These are phyloP conservation scores for Salisapilia sapeloensis DNA, from an alignment of 352 stramenopile species.

Conservation along the genomic window DNA sequence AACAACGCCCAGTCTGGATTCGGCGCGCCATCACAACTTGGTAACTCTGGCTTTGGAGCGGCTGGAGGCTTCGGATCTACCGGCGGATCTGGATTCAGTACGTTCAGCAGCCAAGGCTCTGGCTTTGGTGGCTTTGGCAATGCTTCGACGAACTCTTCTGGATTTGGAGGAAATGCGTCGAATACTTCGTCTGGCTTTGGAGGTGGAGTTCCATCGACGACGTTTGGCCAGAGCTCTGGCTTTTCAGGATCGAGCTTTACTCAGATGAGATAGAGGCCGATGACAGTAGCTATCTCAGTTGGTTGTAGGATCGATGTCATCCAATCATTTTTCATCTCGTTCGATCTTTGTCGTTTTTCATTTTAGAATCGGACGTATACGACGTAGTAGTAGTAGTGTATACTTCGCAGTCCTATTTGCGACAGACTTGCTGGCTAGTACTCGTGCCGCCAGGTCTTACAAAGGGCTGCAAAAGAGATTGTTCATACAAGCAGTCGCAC, in stretches of 20 bases:
- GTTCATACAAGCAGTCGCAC: constrained; percentile 72
- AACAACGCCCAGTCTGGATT: too few species aligned
- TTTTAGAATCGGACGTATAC: background rate
- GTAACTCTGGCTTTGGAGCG: too few species aligned
- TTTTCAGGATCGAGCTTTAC: constrained; percentile 35
- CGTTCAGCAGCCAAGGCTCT: constrained; percentile 16
- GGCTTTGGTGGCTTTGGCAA: constrained; percentile 24
- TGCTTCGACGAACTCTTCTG: constrained; percentile 4
- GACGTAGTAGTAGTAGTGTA: too few species aligned
- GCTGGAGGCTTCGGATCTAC: too few species aligned
- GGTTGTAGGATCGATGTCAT: background rate
- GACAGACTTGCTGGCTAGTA: constrained; percentile 44
- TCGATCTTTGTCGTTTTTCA: constrained; percentile 4
- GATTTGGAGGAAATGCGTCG: constrained; percentile 8
- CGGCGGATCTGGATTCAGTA: constrained; percentile 21
- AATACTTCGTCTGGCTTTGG: constrained; percentile 10
- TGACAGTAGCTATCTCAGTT: too few species aligned
- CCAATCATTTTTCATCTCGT: constrained; percentile 1
- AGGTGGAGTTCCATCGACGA: background rate
- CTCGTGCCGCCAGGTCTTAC: constrained; percentile 66
- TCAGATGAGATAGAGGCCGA: constrained; percentile 16
- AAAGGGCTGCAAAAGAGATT: constrained; percentile 69
- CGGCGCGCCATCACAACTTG: background rate
- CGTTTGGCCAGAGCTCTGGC: constrained; percentile 14
- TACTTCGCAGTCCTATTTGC: constrained; percentile 79